Evolutionary conservation across 257 asterid genomes (phyloP).

Genomic region (Eucommia ulmoides): DNA sequence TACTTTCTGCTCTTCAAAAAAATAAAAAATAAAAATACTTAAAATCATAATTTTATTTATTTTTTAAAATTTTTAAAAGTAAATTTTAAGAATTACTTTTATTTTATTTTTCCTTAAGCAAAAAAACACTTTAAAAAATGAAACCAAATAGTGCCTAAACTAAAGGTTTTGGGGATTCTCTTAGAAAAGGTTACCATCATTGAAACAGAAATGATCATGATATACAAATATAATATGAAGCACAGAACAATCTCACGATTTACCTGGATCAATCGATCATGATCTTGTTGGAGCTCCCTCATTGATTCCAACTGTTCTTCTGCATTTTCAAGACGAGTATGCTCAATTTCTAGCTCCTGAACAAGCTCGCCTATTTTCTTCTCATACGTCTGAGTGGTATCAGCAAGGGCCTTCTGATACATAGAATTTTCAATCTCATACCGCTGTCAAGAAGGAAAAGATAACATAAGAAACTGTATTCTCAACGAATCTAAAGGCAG

Average conservation of each 20-base stretch:
- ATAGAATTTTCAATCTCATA: constrained; percentile 45
- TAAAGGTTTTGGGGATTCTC: no score
- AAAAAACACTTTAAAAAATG: no score
- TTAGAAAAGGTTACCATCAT: neutral
- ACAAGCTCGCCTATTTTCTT: constrained; percentile 40
- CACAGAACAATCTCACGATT: neutral
- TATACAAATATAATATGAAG: neutral
- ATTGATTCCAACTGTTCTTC: constrained; percentile 43
- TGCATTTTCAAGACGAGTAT: constrained; percentile 22
- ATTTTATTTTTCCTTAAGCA: no score
- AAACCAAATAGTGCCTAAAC: no score
- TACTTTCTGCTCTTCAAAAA: no score
- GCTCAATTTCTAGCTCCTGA: constrained; percentile 44
- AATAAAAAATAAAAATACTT: no score
- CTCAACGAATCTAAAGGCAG: constrained; percentile 6
- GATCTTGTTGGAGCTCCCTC: constrained; percentile 25
- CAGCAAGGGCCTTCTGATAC: constrained; percentile 54
- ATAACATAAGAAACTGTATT: constrained; percentile 11
- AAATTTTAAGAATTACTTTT: no score
- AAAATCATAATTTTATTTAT: no score
- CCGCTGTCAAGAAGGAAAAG: constrained; percentile 22
- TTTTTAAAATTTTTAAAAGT: no score
- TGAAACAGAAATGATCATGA: neutral
- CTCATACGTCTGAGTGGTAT: constrained; percentile 69
- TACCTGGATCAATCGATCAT: constrained; percentile 49